Conservation (phyloP, 805 yeast genomes). For the Yueomyces sp. region DNA sequence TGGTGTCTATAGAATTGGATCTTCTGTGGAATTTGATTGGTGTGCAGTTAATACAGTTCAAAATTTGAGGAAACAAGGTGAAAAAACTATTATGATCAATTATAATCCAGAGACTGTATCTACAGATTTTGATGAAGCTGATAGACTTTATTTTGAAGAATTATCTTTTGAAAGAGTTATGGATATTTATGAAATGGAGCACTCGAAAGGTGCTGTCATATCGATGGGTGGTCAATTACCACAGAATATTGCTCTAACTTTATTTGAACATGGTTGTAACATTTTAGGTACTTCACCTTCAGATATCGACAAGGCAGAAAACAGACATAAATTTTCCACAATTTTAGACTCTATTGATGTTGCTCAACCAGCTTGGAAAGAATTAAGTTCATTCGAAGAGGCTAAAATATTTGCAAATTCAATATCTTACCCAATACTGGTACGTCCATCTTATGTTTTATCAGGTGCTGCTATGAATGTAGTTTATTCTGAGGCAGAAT, state of each 20-base stretch:
- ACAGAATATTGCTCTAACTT: slow-evolving; percentile 82
- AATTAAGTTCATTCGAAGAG: slow-evolving; percentile 71
- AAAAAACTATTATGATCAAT: slow-evolving; percentile 89
- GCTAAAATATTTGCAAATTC: slow-evolving; percentile 75
- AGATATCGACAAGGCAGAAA: slow-evolving; percentile 95
- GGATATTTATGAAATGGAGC: slow-evolving; percentile 92
- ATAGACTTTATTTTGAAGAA: slow-evolving; percentile 92
- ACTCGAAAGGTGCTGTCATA: slow-evolving; percentile 81
- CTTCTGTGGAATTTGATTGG: slow-evolving; percentile 98
- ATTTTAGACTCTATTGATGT: slow-evolving; percentile 85
- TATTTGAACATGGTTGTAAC: slow-evolving; percentile 72
- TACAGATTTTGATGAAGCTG: slow-evolving; percentile 97
- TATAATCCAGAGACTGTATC: slow-evolving; percentile 98
- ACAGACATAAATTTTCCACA: slow-evolving; percentile 93
- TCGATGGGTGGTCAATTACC: slow-evolving; percentile 98
- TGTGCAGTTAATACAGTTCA: slow-evolving; percentile 97
- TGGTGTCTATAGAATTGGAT: slow-evolving; percentile 98
- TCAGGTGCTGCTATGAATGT: slow-evolving; percentile 99
- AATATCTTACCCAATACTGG: slow-evolving; percentile 91
- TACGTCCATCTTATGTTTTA: slow-evolving; percentile 92
- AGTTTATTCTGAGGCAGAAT: slow-evolving; percentile 63
- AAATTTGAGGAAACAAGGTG: slow-evolving; percentile 76
- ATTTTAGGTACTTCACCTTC: slow-evolving; percentile 90
- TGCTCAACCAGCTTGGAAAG: slow-evolving; percentile 98
- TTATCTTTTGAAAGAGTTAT: slow-evolving; percentile 88